Percentiles rank a stretch among this genome's conserved stretches.
phyloP scores from a whole-genome alignment of 176 grass and related monocot species.

The Puya raimondii region DNA sequence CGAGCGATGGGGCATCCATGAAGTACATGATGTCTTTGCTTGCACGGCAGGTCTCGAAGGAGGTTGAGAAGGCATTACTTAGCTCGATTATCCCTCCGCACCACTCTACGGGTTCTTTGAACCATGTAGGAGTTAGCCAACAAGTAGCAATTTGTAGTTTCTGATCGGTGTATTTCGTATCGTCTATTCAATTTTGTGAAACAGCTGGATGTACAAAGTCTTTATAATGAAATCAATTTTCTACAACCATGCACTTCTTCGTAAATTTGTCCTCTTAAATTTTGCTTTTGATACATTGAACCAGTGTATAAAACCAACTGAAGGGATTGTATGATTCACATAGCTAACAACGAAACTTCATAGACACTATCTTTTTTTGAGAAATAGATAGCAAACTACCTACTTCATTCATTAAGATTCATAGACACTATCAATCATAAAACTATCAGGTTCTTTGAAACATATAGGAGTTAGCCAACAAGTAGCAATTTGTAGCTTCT shows the following conservation, averaged over 20 bases:
- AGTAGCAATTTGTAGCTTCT: not conserved
- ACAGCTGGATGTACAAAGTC: not conserved
- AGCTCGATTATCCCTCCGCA: not conserved
- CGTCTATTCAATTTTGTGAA: not conserved
- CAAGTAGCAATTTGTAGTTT: not conserved
- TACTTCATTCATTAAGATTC: too few relatives aligned
- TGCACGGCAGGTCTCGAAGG: conserved; percentile 9
- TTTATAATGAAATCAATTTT: not conserved
- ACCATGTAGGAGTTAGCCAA: not conserved
- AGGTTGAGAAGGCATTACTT: conserved; percentile 27
- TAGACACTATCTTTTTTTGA: too few relatives aligned
- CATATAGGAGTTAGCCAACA: not conserved
- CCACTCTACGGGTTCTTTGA: not conserved
- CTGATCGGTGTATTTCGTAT: not conserved
- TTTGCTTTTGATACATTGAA: too few relatives aligned
- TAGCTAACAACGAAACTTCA: too few relatives aligned
- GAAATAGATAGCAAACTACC: too few relatives aligned
- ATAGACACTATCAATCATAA: too few relatives aligned
- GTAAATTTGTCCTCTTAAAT: too few relatives aligned
- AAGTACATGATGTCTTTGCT: conserved; percentile 27
- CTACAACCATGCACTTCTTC: too few relatives aligned
- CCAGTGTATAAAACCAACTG: too few relatives aligned
- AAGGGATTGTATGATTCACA: too few relatives aligned
- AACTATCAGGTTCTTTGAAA: not conserved
- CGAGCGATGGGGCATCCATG: conserved; percentile 29